Evolutionary conservation across 805 yeast genomes (phyloP).

Genomic region (Ascoidea asiatica): DNA sequence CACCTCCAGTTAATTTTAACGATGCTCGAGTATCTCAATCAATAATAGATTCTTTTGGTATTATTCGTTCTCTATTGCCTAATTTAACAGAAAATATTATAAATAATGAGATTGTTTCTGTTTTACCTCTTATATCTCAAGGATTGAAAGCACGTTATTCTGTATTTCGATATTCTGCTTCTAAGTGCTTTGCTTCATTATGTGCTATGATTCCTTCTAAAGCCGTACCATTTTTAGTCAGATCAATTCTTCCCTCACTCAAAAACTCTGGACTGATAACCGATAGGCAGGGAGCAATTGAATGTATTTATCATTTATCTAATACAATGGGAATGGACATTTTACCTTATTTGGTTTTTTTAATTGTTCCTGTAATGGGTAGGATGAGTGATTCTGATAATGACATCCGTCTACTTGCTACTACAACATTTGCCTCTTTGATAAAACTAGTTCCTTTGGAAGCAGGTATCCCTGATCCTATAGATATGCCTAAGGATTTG

Average conservation of each 20-base stretch:
- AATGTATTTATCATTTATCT: slow-evolving; percentile 77
- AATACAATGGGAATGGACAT: slow-evolving; percentile 77
- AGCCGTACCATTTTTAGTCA: slow-evolving; percentile 72
- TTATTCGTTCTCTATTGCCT: slow-evolving; percentile 62
- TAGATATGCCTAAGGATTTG: slow-evolving; percentile 73
- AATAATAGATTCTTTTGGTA: slow-evolving; percentile 76
- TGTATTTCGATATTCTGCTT: slow-evolving; percentile 79
- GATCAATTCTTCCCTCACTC: slow-evolving; percentile 64
- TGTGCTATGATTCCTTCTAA: slow-evolving; percentile 55
- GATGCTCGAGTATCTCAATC: slow-evolving; percentile 54
- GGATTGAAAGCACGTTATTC: slow-evolving; percentile 59
- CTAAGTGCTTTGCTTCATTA: slow-evolving; percentile 75
- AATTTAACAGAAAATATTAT: slow-evolving; percentile 36
- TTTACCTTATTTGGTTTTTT: slow-evolving; percentile 86
- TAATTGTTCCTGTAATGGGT: slow-evolving; percentile 92
- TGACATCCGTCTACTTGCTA: slow-evolving; percentile 81
- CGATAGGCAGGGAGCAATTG: slow-evolving; percentile 89
- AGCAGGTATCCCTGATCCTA: slow-evolving; percentile 94
- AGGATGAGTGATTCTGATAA: slow-evolving; percentile 93
- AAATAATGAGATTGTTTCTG: slow-evolving; percentile 30
- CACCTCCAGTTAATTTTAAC: slow-evolving; percentile 19
- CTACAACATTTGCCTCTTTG: slow-evolving; percentile 92
- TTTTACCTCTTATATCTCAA: slow-evolving; percentile 35
- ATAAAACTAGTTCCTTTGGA: slow-evolving; percentile 93
- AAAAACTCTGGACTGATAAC: slow-evolving; percentile 56